Evolutionary conservation across 73 alveolate genomes (phyloP).

Genomic region (Paramecium biaurelia): DNA sequence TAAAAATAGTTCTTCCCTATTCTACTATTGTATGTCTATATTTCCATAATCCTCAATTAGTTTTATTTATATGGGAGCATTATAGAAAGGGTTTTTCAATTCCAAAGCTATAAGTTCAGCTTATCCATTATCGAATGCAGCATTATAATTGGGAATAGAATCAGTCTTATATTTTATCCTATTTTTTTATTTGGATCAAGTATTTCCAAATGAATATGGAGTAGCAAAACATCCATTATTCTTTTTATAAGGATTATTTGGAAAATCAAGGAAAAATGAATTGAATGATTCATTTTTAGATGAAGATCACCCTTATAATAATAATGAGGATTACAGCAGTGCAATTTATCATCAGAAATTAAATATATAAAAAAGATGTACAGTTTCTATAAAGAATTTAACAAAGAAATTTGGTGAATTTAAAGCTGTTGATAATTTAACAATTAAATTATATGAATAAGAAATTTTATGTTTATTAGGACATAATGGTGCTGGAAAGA

Average conservation of each 20-base stretch:
- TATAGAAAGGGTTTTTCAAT: not conserved
- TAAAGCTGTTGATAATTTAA: conserved; percentile 86
- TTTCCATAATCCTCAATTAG: conserved; percentile 8
- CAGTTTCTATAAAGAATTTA: conserved; percentile 39
- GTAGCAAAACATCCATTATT: not conserved
- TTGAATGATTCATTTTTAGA: not conserved
- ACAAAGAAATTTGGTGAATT: conserved; percentile 72
- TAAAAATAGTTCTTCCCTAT: not conserved
- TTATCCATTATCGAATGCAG: not conserved
- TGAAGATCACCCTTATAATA: not conserved
- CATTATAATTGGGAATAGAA: not conserved
- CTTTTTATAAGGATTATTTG: not conserved
- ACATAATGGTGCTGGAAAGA: conserved; percentile 99
- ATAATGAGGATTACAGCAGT: not conserved
- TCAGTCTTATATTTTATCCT: not conserved
- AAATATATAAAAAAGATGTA: not conserved
- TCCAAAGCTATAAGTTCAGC: not conserved
- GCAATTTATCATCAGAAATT: conserved; percentile 45
- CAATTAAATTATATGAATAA: conserved; percentile 17
- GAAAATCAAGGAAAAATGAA: not conserved
- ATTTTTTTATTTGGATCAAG: conserved; percentile 52
- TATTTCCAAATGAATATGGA: conserved; percentile 38
- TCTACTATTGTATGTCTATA: not conserved
- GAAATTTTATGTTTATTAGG: conserved; percentile 84
- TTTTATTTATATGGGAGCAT: not conserved